These are phyloP conservation scores for Haplographium delicatum DNA, from an alignment of 495 filamentous ascomycete genomes.

Conservation along the genomic window DNA sequence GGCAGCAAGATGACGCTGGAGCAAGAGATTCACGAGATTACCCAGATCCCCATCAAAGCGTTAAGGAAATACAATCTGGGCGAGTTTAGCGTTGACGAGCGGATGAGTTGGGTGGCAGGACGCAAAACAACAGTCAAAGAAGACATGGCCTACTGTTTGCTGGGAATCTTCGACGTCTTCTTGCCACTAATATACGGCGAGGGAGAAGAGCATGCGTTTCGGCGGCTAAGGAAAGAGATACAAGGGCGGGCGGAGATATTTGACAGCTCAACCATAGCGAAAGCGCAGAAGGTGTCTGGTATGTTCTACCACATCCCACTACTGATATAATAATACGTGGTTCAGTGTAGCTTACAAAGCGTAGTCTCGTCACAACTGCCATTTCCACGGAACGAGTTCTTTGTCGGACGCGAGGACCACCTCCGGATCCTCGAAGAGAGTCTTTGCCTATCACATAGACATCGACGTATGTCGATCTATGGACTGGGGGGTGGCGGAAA, in stretches of 20 bases:
- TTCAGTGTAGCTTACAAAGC: too few species aligned
- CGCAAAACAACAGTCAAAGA: constrained; percentile 25
- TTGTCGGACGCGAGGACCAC: constrained; percentile 27
- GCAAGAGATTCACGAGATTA: constrained; percentile 23
- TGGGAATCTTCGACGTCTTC: constrained; percentile 30
- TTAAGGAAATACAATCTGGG: constrained; percentile 18
- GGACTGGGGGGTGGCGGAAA: constrained; percentile 39
- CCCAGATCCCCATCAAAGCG: constrained; percentile 23
- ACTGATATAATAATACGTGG: too few species aligned
- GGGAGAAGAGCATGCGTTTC: constrained; percentile 24
- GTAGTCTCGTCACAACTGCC: constrained; percentile 19
- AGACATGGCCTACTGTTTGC: constrained; percentile 29
- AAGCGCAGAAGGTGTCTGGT: background rate
- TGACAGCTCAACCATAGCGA: too few species aligned
- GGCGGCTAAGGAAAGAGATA: constrained; percentile 23
- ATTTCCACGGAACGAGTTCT: constrained; percentile 24
- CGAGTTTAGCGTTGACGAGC: constrained; percentile 22
- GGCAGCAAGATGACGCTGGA: constrained; percentile 28
- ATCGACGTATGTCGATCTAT: constrained; percentile 23
- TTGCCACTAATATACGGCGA: constrained; percentile 31
- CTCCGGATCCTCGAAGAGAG: constrained; percentile 21
- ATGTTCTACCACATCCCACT: constrained; percentile 1
- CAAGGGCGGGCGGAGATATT: background rate
- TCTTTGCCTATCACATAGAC: background rate
- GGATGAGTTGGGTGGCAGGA: constrained; percentile 28